These are phyloP conservation scores for Ganoderma lingzhi DNA, from an alignment of 1,284 basidiomycete genomes.

Conservation along the genomic window DNA sequence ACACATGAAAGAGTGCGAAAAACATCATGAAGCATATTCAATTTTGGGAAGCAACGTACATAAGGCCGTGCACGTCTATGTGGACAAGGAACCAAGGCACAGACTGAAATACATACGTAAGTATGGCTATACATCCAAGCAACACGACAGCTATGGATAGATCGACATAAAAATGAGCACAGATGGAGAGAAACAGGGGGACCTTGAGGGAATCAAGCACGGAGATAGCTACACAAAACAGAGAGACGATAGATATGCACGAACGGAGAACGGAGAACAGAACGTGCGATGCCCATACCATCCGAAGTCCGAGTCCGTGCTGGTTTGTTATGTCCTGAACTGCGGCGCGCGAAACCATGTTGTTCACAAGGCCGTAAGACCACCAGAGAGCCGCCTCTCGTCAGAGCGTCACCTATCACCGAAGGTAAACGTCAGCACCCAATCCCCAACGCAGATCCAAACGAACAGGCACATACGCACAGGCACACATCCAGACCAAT, in stretches of 20 bases:
- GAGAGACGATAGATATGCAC: background rate
- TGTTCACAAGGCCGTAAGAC: background rate
- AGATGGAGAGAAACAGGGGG: background rate
- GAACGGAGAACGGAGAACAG: background rate
- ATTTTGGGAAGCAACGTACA: background rate
- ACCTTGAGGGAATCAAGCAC: background rate
- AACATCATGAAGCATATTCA: background rate
- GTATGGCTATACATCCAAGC: slow-evolving; percentile 9
- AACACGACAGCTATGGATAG: background rate
- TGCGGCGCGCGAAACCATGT: background rate
- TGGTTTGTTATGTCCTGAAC: background rate
- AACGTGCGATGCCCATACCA: background rate
- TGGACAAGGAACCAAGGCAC: slow-evolving; percentile 1
- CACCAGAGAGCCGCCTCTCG: background rate
- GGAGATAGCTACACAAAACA: background rate
- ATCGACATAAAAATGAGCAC: background rate
- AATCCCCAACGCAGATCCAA: background rate
- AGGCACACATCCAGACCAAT: slow-evolving; percentile 18
- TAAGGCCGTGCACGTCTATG: background rate
- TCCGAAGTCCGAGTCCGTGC: background rate
- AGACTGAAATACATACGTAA: background rate
- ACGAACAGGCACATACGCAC: slow-evolving; percentile 5
- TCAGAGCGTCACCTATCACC: background rate
- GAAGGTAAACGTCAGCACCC: background rate
- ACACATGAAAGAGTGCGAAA: background rate